Conservation (phyloP, 257 asterid genomes). For the Thymus quinquecostatus region DNA sequence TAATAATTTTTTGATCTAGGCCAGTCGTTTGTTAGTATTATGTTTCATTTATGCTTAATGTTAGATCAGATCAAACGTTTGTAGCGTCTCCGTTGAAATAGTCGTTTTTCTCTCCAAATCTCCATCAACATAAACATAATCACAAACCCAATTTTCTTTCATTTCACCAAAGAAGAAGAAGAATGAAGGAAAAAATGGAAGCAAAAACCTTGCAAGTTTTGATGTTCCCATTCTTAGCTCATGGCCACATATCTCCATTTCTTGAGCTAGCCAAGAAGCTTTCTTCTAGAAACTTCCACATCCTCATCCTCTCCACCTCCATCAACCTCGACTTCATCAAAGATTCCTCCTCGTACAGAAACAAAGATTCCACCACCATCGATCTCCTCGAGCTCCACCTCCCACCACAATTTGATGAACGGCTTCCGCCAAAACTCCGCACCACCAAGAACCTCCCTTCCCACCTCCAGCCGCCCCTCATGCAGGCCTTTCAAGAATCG, state of each 20-base stretch:
- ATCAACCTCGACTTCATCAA: conserved; percentile 17
- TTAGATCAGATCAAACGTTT: too few relatives aligned
- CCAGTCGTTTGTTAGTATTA: too few relatives aligned
- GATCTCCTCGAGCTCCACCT: conserved; percentile 1
- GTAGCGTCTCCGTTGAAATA: too few relatives aligned
- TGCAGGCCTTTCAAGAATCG: conserved; percentile 36
- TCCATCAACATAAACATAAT: too few relatives aligned
- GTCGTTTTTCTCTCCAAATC: too few relatives aligned
- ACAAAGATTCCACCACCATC: not conserved
- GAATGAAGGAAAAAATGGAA: conserved; percentile 12
- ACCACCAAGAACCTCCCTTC: conserved; percentile 47
- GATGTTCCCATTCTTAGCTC: conserved; percentile 40
- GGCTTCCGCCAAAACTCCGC: conserved; percentile 41
- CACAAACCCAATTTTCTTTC: not conserved
- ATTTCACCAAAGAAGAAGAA: not conserved
- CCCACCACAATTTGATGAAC: conserved; percentile 7
- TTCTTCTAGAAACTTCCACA: conserved; percentile 30
- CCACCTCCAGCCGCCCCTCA: conserved; percentile 30
- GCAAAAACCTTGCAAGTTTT: conserved; percentile 2
- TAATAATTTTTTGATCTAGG: too few relatives aligned
- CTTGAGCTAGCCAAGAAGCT: conserved; percentile 32
- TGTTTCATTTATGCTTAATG: too few relatives aligned
- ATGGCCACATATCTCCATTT: conserved; percentile 37
- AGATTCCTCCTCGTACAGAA: not conserved
- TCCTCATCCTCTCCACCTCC: conserved; percentile 26